Percentiles rank a stretch among this genome's conserved stretches.
Conservation (phyloP, 768 basidiomycete species). For the Tylopilus balloui region DNA sequence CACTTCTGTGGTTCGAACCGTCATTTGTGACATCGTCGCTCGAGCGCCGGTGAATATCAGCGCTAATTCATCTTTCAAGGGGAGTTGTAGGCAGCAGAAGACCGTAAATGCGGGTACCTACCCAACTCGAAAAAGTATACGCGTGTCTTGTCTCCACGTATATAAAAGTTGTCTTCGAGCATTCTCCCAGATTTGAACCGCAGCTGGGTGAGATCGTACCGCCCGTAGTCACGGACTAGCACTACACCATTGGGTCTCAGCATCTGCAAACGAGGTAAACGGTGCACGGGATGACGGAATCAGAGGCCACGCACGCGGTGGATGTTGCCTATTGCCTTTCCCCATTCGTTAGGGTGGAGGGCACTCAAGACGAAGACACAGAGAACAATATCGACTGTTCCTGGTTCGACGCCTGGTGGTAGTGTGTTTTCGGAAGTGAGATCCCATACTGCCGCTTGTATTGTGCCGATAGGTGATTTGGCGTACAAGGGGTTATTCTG, state of each 20-base stretch:
- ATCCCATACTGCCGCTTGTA: constrained; percentile 88
- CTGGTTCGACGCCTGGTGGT: constrained; percentile 59
- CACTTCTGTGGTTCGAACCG: constrained; percentile 29
- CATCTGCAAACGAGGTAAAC: constrained; percentile 48
- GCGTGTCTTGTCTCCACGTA: constrained; percentile 93
- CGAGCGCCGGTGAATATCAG: constrained; percentile 70
- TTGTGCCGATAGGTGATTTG: constrained; percentile 61
- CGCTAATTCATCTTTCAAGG: constrained; percentile 64
- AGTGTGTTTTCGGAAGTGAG: constrained; percentile 60
- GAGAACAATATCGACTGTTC: constrained; percentile 82
- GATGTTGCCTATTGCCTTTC: constrained; percentile 73
- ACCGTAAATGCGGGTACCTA: constrained; percentile 25
- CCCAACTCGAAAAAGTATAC: constrained; percentile 96
- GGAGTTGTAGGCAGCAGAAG: not conserved
- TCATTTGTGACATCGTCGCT: constrained; percentile 31
- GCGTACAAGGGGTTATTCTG: constrained; percentile 72
- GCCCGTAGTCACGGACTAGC: constrained; percentile 90
- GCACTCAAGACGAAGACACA: constrained; percentile 94
- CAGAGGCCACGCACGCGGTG: constrained; percentile 51
- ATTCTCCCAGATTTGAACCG: constrained; percentile 86
- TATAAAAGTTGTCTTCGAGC: constrained; percentile 92
- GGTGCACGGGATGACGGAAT: not conserved
- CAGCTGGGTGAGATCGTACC: constrained; percentile 91
- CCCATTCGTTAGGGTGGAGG: constrained; percentile 91
- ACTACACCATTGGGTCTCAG: constrained; percentile 86